Evolutionary conservation across 148 eudicot species (phyloP).

Genomic region (Beta vulgaris): DNA sequence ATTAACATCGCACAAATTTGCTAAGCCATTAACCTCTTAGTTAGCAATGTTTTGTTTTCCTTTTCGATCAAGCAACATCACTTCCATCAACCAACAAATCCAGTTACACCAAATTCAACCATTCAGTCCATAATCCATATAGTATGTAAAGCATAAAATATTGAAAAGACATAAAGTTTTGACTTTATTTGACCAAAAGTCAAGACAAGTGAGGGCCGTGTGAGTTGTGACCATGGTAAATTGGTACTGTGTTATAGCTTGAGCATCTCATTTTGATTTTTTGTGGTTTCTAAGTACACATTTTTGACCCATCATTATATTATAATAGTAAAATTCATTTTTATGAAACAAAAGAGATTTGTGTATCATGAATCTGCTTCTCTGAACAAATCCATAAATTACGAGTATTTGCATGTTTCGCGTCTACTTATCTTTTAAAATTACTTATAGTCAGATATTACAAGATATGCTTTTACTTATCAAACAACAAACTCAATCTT

Average conservation of each 20-base stretch:
- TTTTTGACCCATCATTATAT: background rate
- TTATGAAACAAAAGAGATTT: background rate
- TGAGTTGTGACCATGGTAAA: background rate
- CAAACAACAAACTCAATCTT: background rate
- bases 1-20: background rate
- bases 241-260: background rate
- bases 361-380: background rate
- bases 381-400: background rate
- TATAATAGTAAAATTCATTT: background rate
- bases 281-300: background rate
- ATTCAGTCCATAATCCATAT: too few relatives aligned
- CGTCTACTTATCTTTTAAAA: background rate
- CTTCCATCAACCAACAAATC: background rate
- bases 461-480: background rate
- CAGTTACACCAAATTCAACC: background rate
- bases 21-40: background rate
- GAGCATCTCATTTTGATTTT: background rate
- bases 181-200: background rate
- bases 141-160: too few relatives aligned
- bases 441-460: background rate
- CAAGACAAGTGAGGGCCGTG: background rate
- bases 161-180: background rate
- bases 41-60: background rate
- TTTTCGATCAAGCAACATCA: background rate
- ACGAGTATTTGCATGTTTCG: slow-evolving; percentile 1